These are phyloP conservation scores for Gentiana dahurica DNA, from an alignment of 257 asterid species.

Conservation along the genomic window DNA sequence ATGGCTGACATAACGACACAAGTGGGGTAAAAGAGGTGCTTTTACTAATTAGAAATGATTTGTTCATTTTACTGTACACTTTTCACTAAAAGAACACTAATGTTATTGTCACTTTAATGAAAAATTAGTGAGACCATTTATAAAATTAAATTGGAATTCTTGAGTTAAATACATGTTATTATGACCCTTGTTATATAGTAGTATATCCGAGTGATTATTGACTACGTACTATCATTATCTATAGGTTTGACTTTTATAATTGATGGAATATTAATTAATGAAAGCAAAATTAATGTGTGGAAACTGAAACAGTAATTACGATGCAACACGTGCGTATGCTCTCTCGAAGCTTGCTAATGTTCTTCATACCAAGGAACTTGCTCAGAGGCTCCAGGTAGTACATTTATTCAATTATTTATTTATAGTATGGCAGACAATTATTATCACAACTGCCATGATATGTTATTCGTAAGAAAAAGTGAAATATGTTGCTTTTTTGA, in stretches of 20 bases:
- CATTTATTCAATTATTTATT: constrained; percentile 5
- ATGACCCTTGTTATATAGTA: too few species aligned
- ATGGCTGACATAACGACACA: too few species aligned
- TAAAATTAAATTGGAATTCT: too few species aligned
- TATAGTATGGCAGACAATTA: neutral
- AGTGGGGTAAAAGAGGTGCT: too few species aligned
- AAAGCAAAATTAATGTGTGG: constrained; percentile 19
- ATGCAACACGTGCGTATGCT: constrained; percentile 97
- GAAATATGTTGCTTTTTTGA: constrained; percentile 26
- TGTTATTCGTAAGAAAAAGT: constrained; percentile 7
- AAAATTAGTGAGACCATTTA: too few species aligned
- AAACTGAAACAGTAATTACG: constrained; percentile 55
- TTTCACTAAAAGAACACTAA: too few species aligned
- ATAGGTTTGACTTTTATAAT: constrained; percentile 29
- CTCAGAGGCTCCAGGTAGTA: constrained; percentile 50
- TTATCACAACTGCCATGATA: too few species aligned
- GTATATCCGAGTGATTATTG: too few species aligned
- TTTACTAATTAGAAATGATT: too few species aligned
- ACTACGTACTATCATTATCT: neutral
- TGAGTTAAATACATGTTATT: too few species aligned
- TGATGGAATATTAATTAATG: constrained; percentile 17
- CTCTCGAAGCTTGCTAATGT: constrained; percentile 97
- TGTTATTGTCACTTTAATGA: too few species aligned
- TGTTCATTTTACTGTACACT: too few species aligned
- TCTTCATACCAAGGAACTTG: constrained; percentile 94